A percentile compares a stretch with the other conserved stretches of the same genome.
Evolutionary conservation across 805 yeast genomes (phyloP).

Genomic region (Yamadazyma scolyti): DNA sequence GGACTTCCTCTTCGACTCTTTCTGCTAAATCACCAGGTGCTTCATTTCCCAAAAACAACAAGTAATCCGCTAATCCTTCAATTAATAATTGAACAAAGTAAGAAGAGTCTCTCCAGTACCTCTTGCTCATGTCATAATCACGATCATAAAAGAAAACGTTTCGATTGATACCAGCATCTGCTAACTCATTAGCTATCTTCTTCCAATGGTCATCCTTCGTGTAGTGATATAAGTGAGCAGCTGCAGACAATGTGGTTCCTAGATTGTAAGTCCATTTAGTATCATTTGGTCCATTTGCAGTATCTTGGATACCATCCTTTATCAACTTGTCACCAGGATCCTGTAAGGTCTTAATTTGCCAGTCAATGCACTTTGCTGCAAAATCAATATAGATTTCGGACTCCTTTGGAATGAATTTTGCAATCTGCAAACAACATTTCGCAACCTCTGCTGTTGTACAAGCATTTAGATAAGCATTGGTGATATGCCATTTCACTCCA

Average conservation of each 20-base stretch:
- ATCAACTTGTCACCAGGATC: conserved; percentile 55
- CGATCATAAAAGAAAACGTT: conserved; percentile 58
- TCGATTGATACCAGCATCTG: conserved; percentile 57
- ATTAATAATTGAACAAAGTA: conserved; percentile 61
- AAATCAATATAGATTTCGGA: conserved; percentile 46
- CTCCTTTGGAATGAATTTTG: conserved; percentile 50
- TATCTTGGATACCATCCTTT: conserved; percentile 56
- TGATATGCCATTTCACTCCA: conserved; percentile 67
- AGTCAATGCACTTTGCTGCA: conserved; percentile 57
- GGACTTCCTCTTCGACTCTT: conserved; percentile 40
- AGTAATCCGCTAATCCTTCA: conserved; percentile 67
- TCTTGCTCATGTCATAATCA: conserved; percentile 50
- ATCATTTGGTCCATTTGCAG: conserved; percentile 39
- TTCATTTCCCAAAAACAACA: conserved; percentile 45
- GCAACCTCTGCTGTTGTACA: conserved; percentile 70
- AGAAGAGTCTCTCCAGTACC: conserved; percentile 64
- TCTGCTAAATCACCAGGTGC: conserved; percentile 33
- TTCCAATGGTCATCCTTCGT: conserved; percentile 53
- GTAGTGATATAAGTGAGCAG: conserved; percentile 44
- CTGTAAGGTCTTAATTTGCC: conserved; percentile 50
- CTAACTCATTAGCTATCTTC: conserved; percentile 43
- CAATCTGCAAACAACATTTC: conserved; percentile 54
- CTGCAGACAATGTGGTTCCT: conserved; percentile 60
- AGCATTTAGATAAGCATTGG: conserved; percentile 56
- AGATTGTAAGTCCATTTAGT: conserved; percentile 66